Conservation (phyloP, 2,329 filamentous ascomycete species). For the Claviceps spartinae region DNA sequence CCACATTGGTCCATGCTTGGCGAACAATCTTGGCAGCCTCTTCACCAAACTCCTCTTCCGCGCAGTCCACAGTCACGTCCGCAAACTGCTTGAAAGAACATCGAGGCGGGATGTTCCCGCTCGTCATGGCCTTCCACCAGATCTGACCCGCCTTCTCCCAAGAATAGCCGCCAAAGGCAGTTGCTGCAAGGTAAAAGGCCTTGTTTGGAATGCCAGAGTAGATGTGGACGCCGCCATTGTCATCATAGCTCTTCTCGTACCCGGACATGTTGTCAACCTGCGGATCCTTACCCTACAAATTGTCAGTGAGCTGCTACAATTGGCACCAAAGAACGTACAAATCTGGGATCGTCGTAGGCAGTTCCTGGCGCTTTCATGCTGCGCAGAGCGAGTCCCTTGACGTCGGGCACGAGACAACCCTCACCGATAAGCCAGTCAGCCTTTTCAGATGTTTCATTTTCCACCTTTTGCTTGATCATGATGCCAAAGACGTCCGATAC, state of each 20-base stretch:
- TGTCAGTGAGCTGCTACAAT: background rate
- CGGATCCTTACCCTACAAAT: constrained; percentile 33
- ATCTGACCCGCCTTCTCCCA: constrained; percentile 41
- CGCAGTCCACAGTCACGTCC: constrained; percentile 32
- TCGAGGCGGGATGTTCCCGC: constrained; percentile 24
- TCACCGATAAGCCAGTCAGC: constrained; percentile 44
- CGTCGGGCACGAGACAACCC: constrained; percentile 34
- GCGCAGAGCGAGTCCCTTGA: constrained; percentile 38
- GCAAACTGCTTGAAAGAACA: constrained; percentile 36
- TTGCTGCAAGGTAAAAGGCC: constrained; percentile 37
- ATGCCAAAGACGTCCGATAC: constrained; percentile 42
- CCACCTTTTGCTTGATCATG: constrained; percentile 41
- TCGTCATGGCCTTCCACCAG: constrained; percentile 37
- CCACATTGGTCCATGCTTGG: constrained; percentile 34
- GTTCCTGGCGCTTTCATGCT: constrained; percentile 41
- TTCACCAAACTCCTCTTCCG: constrained; percentile 27
- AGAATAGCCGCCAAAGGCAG: constrained; percentile 35
- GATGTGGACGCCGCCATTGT: constrained; percentile 41
- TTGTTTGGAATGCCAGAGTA: constrained; percentile 45
- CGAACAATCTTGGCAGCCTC: constrained; percentile 29
- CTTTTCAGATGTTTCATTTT: constrained; percentile 28
- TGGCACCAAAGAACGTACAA: constrained; percentile 20
- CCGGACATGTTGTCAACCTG: constrained; percentile 35
- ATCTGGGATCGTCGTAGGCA: constrained; percentile 37
- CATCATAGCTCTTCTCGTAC: constrained; percentile 26